Evolutionary conservation across 202 grass and related monocot species (phyloP).

Genomic region (Schoenoplectus triqueter): DNA sequence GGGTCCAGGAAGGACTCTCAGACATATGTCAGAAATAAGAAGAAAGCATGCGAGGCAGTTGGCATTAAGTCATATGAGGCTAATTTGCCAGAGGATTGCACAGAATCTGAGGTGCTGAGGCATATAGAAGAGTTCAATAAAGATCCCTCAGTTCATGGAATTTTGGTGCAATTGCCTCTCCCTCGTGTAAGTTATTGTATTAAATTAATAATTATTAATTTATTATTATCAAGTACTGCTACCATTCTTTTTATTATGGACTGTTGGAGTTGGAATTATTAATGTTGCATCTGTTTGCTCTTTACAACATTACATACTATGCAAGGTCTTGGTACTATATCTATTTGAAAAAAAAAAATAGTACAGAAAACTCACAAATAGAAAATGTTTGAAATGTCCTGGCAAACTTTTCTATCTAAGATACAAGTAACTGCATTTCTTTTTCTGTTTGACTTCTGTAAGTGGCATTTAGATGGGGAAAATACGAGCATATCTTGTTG

Average conservation of each 20-base stretch:
- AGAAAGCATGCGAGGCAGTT: constrained; percentile 82
- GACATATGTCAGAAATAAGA: constrained; percentile 95
- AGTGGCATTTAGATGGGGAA: background rate
- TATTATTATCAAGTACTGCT: background rate
- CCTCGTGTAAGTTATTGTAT: constrained; percentile 57
- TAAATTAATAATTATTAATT: background rate
- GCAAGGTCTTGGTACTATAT: background rate
- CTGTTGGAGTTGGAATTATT: background rate
- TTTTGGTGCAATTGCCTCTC: constrained; percentile 96
- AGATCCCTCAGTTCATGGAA: constrained; percentile 80
- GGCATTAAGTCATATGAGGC: constrained; percentile 85
- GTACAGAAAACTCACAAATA: background rate
- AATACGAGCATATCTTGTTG: background rate
- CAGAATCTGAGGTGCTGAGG: constrained; percentile 72
- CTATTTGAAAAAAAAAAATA: background rate
- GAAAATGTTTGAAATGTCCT: background rate
- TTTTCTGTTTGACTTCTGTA: background rate
- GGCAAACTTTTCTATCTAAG: constrained; percentile 19
- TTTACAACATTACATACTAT: background rate
- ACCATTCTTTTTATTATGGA: background rate
- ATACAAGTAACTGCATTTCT: background rate
- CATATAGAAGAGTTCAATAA: constrained; percentile 71
- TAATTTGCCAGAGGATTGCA: constrained; percentile 75
- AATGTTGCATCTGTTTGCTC: background rate
- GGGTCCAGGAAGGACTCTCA: constrained; percentile 87